Conservation (phyloP, 2,329 filamentous ascomycete species). For the Cladosporium sp. region DNA sequence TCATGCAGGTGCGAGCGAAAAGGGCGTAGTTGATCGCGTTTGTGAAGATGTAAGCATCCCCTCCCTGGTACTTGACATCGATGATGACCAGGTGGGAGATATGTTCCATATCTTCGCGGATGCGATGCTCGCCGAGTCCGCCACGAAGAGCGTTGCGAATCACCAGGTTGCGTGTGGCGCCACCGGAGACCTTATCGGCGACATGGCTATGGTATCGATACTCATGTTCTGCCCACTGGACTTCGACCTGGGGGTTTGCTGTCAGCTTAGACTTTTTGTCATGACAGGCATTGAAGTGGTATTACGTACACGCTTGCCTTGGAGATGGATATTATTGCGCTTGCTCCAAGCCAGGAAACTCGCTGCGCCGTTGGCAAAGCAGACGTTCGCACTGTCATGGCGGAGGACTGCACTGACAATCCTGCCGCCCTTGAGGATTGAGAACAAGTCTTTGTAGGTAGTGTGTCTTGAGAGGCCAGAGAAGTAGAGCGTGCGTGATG, state of each 20-base stretch:
- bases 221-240: constrained; percentile 68
- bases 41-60: constrained; percentile 64
- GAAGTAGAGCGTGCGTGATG: constrained; percentile 58
- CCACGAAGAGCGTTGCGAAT: constrained; percentile 52
- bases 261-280: constrained; percentile 7
- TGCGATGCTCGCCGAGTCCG: constrained; percentile 57
- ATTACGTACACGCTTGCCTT: constrained; percentile 58
- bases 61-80: constrained; percentile 55
- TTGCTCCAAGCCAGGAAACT: constrained; percentile 63
- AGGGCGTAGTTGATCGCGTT: constrained; percentile 75
- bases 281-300: not conserved
- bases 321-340: constrained; percentile 64
- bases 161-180: constrained; percentile 71
- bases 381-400: constrained; percentile 61
- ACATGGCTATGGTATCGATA: constrained; percentile 62
- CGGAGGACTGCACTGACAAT: constrained; percentile 66
- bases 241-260: constrained; percentile 54
- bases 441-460: constrained; percentile 62
- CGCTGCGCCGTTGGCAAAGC: constrained; percentile 62
- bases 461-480: constrained; percentile 58
- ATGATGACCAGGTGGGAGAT: constrained; percentile 76
- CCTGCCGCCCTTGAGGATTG: constrained; percentile 64
- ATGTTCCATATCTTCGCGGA: constrained; percentile 73
- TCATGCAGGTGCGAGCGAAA: constrained; percentile 75
- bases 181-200: constrained; percentile 58